These are phyloP conservation scores for Syzygium syzygioides DNA, from an alignment of 441 rosid genomes.

Conservation along the genomic window DNA sequence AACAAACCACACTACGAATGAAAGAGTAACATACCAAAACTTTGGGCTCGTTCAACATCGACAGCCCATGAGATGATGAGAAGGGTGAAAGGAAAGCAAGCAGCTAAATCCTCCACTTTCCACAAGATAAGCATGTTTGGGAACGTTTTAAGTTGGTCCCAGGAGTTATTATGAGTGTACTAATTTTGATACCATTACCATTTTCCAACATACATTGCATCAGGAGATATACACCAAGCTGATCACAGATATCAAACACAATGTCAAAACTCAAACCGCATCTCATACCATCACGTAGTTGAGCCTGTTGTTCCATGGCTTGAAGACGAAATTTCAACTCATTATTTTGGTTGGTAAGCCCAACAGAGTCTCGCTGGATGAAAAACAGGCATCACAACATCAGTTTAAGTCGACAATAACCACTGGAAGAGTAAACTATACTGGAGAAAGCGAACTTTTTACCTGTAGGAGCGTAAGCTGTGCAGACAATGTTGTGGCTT, in stretches of 20 bases:
- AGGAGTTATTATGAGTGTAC: neutral
- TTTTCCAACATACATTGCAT: neutral
- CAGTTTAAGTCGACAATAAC: neutral
- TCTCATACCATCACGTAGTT: conserved; percentile 77
- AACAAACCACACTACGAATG: neutral
- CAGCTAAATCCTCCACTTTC: neutral
- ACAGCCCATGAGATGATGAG: neutral
- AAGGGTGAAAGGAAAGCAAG: neutral
- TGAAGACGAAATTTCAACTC: conserved; percentile 95
- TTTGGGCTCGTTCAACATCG: neutral
- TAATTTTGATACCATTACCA: neutral
- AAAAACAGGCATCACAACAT: neutral
- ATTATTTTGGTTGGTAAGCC: conserved; percentile 84
- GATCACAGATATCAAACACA: neutral
- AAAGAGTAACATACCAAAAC: neutral
- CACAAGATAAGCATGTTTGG: neutral
- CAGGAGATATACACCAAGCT: neutral
- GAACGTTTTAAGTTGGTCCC: neutral
- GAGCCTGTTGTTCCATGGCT: conserved; percentile 96
- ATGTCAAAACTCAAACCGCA: neutral
- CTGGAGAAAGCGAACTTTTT: neutral
- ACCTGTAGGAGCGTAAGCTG: conserved; percentile 95
- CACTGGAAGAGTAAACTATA: neutral
- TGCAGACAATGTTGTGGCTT: conserved; percentile 95
- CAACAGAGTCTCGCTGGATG: conserved; percentile 80